Evolutionary conservation across 495 filamentous ascomycete species (phyloP), one percentile per base, ranked within the genome.

Genomic region (Penicillium parvum): DNA sequence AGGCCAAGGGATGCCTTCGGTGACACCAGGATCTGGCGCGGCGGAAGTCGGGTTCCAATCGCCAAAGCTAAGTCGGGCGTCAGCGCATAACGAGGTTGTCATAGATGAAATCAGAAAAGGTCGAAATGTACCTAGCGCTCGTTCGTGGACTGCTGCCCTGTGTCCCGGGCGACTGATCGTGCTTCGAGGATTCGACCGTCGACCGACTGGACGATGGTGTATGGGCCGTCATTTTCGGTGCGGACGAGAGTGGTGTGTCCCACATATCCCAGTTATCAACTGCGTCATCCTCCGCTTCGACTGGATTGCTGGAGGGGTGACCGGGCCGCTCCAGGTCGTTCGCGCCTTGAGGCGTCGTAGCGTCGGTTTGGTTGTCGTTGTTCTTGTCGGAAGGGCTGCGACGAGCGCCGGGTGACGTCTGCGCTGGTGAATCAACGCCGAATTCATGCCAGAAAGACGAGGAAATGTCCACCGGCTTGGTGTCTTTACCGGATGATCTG

Each of bases 251-350:
- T 32, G 81, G 75, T 5, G 72, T 74, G 50, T 88, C 82, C 84
- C 84, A 88, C 51, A 76, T 77, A 32, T 79, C 79, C 84, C 84
- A 89, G 56, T 79, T 77, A 44, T 83, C 82, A 36, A 32, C 40
- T 8, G 47, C 50, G 35, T 86, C 84, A 55, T 81, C 74, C 35
- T 79, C 75, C 32, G 32, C 29, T 28, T 54, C 52, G 51, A 26
- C 40, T 41, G 27, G 46, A 45, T 39, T 55, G 48, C 35, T 50
- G 46, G 50, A 53, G 47, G 42, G 66, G 41, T 40, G 66, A 51
- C 45, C 65, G 62, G 46, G 64, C 37, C 36, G 57, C 49, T 44
- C 56, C 49, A 48, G 64, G 45, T 52, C 62, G 60, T 45, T 65
- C 60, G 49, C 46, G 44, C 46, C 58, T 55, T 52, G 59, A 48